Evolutionary conservation across 2,329 filamentous ascomycete genomes (phyloP).

Genomic region (Exophiala sideris): DNA sequence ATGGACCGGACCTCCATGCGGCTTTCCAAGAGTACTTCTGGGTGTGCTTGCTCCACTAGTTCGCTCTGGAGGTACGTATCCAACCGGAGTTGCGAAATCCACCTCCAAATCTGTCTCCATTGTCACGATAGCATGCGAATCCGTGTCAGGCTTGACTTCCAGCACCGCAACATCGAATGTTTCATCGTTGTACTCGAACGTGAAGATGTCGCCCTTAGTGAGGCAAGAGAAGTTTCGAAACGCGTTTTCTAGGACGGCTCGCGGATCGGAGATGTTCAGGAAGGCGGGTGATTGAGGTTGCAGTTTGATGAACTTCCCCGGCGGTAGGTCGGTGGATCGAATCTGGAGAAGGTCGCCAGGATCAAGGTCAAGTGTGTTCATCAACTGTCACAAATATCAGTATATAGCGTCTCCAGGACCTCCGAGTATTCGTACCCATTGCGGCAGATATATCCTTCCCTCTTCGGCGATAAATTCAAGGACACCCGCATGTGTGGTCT

Average conservation of each 20-base stretch:
- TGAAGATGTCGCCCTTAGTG: conserved; percentile 91
- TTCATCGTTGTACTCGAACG: conserved; percentile 93
- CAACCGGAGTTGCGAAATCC: conserved; percentile 89
- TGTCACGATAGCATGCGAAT: conserved; percentile 82
- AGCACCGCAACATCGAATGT: conserved; percentile 89
- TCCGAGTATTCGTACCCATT: conserved; percentile 65
- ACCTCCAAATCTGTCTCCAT: conserved; percentile 95
- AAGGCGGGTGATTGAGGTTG: conserved; percentile 92
- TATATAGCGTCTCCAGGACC: conserved; percentile 3
- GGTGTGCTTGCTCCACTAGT: conserved; percentile 84
- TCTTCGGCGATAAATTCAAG: conserved; percentile 97
- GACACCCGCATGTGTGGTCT: conserved; percentile 87
- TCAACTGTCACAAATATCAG: conserved; percentile 60
- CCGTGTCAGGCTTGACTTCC: conserved; percentile 82
- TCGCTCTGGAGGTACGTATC: conserved; percentile 83
- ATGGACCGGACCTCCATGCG: conserved; percentile 70
- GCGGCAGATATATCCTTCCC: conserved; percentile 90
- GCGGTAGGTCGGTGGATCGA: conserved; percentile 87
- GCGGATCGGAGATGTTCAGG: conserved; percentile 94
- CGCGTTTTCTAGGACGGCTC: conserved; percentile 92
- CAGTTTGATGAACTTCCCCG: conserved; percentile 90
- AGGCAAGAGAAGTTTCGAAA: conserved; percentile 94
- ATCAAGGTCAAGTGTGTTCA: conserved; percentile 85
- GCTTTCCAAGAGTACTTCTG: conserved; percentile 56
- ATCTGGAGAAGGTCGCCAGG: conserved; percentile 93